A percentile compares a stretch with the other conserved stretches of the same genome.
Conservation (phyloP, 768 basidiomycete genomes). For the Amanita exitialis region DNA sequence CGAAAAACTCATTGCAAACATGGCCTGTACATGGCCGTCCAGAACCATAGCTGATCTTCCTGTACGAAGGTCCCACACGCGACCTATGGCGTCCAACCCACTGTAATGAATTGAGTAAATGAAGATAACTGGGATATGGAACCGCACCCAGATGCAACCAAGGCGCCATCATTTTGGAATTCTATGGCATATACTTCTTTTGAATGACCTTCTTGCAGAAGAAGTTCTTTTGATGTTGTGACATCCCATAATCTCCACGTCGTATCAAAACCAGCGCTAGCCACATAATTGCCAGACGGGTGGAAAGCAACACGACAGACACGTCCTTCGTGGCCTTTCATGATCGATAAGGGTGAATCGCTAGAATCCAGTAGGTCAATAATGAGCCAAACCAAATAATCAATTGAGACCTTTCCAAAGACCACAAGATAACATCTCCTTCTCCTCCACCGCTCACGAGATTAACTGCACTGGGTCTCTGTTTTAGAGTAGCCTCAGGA, state of each 20-base stretch:
- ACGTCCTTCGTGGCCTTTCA: conserved; percentile 85
- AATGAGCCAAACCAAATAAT: background rate
- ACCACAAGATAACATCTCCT: conserved; percentile 81
- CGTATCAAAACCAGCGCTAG: conserved; percentile 93
- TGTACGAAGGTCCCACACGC: conserved; percentile 94
- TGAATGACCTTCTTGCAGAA: conserved; percentile 94
- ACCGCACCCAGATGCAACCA: conserved; percentile 85
- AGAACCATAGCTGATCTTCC: conserved; percentile 97
- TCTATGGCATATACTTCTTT: conserved; percentile 95
- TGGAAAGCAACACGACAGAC: conserved; percentile 95
- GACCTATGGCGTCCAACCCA: conserved; percentile 92
- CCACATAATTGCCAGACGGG: conserved; percentile 89
- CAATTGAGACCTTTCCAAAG: conserved; percentile 57
- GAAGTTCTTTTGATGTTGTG: conserved; percentile 64
- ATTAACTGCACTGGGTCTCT: conserved; percentile 58
- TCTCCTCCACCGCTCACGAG: conserved; percentile 91
- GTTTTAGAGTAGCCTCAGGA: conserved; percentile 77
- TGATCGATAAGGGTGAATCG: conserved; percentile 74
- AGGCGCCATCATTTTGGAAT: conserved; percentile 90
- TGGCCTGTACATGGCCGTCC: conserved; percentile 92
- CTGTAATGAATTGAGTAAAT: conserved; percentile 27
- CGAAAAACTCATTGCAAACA: conserved; percentile 86
- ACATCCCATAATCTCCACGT: conserved; percentile 98
- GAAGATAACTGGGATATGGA: background rate
- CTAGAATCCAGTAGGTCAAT: conserved; percentile 26